A percentile compares a stretch with the other conserved stretches of the same genome.
Conservation (phyloP, 495 filamentous ascomycete species). For the Cenococcum geophilum region DNA sequence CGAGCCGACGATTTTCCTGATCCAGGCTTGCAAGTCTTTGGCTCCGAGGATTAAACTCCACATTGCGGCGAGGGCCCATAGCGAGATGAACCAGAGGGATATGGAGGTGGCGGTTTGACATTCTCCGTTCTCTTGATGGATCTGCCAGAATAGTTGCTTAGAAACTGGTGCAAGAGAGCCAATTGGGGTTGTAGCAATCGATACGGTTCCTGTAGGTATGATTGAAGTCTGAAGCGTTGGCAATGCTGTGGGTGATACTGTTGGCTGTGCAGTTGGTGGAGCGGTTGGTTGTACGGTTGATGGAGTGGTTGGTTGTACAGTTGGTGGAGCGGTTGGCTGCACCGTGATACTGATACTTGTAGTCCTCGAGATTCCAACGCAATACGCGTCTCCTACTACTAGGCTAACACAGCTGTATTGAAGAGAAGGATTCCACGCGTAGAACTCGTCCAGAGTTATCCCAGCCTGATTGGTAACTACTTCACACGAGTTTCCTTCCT, state of each 20-base stretch:
- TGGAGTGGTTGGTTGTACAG: neutral
- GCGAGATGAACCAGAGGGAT: constrained; percentile 6
- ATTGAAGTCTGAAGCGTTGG: neutral
- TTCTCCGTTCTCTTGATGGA: neutral
- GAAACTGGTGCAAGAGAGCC: neutral
- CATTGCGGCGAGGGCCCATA: neutral
- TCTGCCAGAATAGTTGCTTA: neutral
- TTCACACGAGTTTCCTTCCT: constrained; percentile 1
- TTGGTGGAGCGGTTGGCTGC: neutral
- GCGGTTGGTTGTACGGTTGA: neutral
- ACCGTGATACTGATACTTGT: neutral
- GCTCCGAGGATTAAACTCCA: constrained; percentile 5
- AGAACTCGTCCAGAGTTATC: constrained; percentile 1
- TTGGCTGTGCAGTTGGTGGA: neutral
- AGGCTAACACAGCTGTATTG: neutral
- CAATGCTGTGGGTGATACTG: neutral
- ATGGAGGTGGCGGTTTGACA: constrained; percentile 2
- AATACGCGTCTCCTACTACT: neutral
- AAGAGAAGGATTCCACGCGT: constrained; percentile 4
- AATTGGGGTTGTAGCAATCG: neutral
- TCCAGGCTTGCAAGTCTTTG: neutral
- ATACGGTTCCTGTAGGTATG: neutral
- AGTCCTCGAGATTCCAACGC: neutral
- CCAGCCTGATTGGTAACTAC: neutral
- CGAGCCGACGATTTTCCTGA: neutral